Conservation (phyloP, 2,329 filamentous ascomycete species). For the Scorias spongiosa region DNA sequence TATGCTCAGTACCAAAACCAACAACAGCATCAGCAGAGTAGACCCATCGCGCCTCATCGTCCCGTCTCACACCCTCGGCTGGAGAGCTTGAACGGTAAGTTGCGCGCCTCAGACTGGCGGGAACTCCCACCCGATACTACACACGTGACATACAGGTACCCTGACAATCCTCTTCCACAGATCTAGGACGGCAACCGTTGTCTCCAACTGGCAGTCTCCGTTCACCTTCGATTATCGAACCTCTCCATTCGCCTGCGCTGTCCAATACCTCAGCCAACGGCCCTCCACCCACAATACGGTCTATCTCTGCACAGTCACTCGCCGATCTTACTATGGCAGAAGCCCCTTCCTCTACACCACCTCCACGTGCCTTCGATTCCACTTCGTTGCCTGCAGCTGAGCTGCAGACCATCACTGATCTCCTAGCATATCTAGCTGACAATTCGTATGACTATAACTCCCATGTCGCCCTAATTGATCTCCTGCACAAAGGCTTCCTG, state of each 20-base stretch:
- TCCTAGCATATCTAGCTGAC: slow-evolving; percentile 27
- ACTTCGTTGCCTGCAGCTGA: slow-evolving; percentile 28
- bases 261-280: slow-evolving; percentile 6
- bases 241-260: background rate
- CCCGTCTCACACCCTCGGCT: background rate
- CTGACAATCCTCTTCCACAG: background rate
- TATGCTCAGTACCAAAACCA: slow-evolving; percentile 2
- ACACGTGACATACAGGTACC: background rate
- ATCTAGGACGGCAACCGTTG: slow-evolving; percentile 6
- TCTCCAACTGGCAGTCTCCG: slow-evolving; percentile 3
- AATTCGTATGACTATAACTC: slow-evolving; percentile 36
- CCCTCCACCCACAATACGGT: slow-evolving; percentile 20
- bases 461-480: slow-evolving; percentile 32
- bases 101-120: background rate
- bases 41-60: background rate
- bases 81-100: background rate
- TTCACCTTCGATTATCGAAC: background rate
- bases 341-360: slow-evolving; percentile 25
- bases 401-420: slow-evolving; percentile 27
- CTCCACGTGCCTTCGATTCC: slow-evolving; percentile 26
- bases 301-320: slow-evolving; percentile 28
- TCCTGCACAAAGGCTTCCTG: slow-evolving; percentile 33
- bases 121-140: no score
- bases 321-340: slow-evolving; percentile 34
- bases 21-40: slow-evolving; percentile 2